A percentile compares a stretch with the other conserved stretches of the same genome.
Evolutionary conservation across 768 basidiomycete genomes (phyloP).

Genomic region (Cystoderma amianthinum): DNA sequence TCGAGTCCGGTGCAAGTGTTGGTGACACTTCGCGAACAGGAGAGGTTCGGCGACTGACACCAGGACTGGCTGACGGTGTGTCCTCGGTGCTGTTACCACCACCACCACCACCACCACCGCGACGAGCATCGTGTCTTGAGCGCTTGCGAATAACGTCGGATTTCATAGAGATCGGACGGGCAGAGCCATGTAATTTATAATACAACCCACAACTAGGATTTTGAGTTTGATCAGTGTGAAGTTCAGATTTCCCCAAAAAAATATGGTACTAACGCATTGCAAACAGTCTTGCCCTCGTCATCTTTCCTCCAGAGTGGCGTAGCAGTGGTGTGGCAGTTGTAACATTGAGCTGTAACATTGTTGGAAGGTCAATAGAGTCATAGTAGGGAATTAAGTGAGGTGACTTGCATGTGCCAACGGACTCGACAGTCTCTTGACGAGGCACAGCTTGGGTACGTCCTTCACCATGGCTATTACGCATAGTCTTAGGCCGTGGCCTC

Average conservation of each 20-base stretch:
- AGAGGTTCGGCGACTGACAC: constrained; percentile 66
- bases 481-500: constrained; percentile 81
- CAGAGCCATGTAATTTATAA: constrained; percentile 81
- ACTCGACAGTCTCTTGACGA: constrained; percentile 66
- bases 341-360: constrained; percentile 64
- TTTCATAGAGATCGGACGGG: constrained; percentile 87
- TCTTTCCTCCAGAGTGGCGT: constrained; percentile 90
- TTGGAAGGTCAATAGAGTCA: constrained; percentile 19
- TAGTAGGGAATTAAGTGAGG: constrained; percentile 19
- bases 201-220: constrained; percentile 67
- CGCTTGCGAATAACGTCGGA: constrained; percentile 87
- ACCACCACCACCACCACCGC: constrained; percentile 62
- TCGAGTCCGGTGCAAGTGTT: constrained; percentile 64
- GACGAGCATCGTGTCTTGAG: constrained; percentile 73
- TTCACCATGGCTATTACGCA: constrained; percentile 75
- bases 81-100: constrained; percentile 46
- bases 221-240: constrained; percentile 6
- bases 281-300: constrained; percentile 86
- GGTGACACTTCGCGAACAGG: constrained; percentile 58
- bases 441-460: constrained; percentile 56
- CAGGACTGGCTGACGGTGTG: constrained; percentile 71
- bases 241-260: not conserved
- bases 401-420: constrained; percentile 50
- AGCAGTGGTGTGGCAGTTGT: constrained; percentile 85
- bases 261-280: constrained; percentile 66